Percentiles rank a stretch among this genome's conserved stretches.
Conservation (phyloP, 306 rosid species). For the Styphnolobium japonicum region DNA sequence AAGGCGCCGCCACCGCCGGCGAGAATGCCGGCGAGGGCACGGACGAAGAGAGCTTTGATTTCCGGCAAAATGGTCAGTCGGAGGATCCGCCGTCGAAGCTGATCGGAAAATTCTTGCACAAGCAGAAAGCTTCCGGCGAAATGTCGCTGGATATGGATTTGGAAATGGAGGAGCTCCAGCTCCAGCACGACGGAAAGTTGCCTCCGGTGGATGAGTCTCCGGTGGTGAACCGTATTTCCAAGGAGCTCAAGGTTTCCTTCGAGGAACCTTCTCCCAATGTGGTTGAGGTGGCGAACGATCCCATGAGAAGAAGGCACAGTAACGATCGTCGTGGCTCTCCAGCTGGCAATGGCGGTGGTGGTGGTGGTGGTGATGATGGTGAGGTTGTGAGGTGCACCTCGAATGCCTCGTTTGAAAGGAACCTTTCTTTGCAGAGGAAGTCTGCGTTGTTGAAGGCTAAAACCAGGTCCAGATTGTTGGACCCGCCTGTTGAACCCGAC, state of each 20-base stretch:
- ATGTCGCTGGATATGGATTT: conserved; percentile 82
- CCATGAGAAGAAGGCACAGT: conserved; percentile 45
- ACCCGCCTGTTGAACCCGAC: conserved; percentile 69
- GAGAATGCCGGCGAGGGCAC: background rate
- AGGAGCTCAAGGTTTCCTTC: conserved; percentile 65
- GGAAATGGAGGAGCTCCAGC: conserved; percentile 90
- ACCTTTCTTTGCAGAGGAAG: conserved; percentile 50
- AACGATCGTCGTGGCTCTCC: conserved; percentile 30
- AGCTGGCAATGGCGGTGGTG: background rate
- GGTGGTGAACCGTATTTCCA: conserved; percentile 25
- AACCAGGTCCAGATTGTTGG: conserved; percentile 71
- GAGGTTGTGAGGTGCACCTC: conserved; percentile 81
- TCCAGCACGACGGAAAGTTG: conserved; percentile 33
- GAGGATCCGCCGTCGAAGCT: conserved; percentile 86
- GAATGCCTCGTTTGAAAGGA: conserved; percentile 59
- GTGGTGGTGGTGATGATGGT: conserved; percentile 4
- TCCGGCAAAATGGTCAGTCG: conserved; percentile 10
- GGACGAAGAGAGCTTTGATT: conserved; percentile 39
- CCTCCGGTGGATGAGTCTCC: conserved; percentile 64
- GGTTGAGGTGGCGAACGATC: conserved; percentile 25
- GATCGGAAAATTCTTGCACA: conserved; percentile 65
- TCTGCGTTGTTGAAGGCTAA: conserved; percentile 48
- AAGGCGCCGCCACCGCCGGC: background rate
- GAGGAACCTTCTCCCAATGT: conserved; percentile 35
- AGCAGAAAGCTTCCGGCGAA: conserved; percentile 75